Evolutionary conservation across 495 filamentous ascomycete genomes (phyloP).

Genomic region (Mytilinidion resinicola): DNA sequence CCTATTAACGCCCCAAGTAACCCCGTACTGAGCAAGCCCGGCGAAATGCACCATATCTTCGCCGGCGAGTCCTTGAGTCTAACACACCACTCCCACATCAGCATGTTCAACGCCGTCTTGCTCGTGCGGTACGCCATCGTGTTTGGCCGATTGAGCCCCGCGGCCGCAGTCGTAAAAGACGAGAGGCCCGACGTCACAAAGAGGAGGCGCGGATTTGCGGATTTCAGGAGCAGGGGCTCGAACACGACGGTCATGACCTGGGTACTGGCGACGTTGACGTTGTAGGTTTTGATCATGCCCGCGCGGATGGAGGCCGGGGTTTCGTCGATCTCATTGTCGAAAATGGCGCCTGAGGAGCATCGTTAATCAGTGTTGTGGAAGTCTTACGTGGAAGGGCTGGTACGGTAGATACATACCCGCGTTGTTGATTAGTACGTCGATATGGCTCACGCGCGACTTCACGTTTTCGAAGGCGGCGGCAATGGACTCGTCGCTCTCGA

Average conservation of each 20-base stretch:
- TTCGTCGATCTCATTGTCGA: slow-evolving; percentile 6
- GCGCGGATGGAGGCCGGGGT: slow-evolving; percentile 12
- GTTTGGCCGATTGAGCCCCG: slow-evolving; percentile 13
- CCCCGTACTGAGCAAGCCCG: slow-evolving; percentile 20
- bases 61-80: slow-evolving; percentile 18
- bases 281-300: slow-evolving; percentile 12
- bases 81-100: slow-evolving; percentile 17
- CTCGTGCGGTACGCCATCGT: too few species aligned
- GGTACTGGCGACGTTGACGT: slow-evolving; percentile 18
- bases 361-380: not conserved
- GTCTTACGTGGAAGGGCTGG: too few species aligned
- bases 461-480: slow-evolving; percentile 7
- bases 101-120: slow-evolving; percentile 23
- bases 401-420: slow-evolving; percentile 6
- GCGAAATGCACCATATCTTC: slow-evolving; percentile 17
- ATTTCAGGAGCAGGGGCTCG: slow-evolving; percentile 21
- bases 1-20: slow-evolving; percentile 6
- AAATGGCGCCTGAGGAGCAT: slow-evolving; percentile 8
- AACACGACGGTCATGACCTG: slow-evolving; percentile 17
- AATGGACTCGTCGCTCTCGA: slow-evolving; percentile 12
- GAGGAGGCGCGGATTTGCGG: slow-evolving; percentile 13
- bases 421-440: slow-evolving; percentile 17
- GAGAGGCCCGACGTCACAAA: slow-evolving; percentile 24
- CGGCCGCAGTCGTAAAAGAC: slow-evolving; percentile 8
- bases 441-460: not conserved